Evolutionary conservation across 495 filamentous ascomycete species (phyloP).

Genomic region (Collariella sp.): DNA sequence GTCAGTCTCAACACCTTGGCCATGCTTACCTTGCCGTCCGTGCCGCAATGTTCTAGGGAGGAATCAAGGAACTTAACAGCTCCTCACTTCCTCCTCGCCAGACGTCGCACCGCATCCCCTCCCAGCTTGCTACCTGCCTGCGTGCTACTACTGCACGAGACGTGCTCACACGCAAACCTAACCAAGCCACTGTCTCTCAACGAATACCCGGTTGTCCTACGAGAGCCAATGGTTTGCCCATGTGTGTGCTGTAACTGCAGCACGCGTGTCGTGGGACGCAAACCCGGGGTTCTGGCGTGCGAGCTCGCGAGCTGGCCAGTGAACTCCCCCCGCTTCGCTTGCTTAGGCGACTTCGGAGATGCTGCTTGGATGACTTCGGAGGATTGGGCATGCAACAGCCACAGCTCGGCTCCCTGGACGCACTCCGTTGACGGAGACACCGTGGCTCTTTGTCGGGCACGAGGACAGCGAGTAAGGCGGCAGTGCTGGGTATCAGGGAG

Average conservation of each 20-base stretch:
- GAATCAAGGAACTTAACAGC: background rate
- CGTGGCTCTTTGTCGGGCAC: background rate
- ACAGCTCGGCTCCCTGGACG: background rate
- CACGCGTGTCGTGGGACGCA: background rate
- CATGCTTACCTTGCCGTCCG: background rate
- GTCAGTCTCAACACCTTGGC: no score
- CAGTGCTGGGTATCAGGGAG: background rate
- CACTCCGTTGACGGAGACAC: background rate
- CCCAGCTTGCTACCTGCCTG: no score
- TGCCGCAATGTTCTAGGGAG: background rate
- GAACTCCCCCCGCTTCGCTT: no score
- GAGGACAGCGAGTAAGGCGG: background rate
- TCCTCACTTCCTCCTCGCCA: background rate
- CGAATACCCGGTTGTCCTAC: background rate
- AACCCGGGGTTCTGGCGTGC: background rate
- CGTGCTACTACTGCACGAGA: no score
- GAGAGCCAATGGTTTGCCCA: conserved; percentile 9
- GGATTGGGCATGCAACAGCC: background rate
- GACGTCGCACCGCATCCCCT: conserved; percentile 4
- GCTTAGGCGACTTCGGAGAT: no score
- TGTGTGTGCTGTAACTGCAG: conserved; percentile 4
- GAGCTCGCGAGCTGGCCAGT: background rate
- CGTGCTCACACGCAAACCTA: background rate
- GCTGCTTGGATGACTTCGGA: background rate
- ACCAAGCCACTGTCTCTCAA: background rate